Evolutionary conservation across 108 stramenopile genomes (phyloP).

Genomic region (Licmophora abbreviata): DNA sequence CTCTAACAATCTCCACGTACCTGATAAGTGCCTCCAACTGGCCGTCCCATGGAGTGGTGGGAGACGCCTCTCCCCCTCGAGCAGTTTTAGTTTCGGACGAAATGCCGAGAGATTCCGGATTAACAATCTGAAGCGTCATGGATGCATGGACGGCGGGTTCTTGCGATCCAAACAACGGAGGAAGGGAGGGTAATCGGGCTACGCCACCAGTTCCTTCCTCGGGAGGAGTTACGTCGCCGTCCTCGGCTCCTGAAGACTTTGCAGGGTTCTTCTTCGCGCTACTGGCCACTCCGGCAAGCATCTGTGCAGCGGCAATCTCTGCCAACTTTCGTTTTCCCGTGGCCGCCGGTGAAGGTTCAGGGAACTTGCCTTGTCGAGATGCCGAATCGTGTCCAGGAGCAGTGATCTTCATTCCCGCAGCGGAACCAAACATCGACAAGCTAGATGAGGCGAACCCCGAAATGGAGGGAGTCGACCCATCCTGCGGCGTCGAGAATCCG

Average conservation of each 20-base stretch:
- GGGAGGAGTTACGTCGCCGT: constrained; percentile 13
- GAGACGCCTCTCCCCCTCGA: constrained; percentile 30
- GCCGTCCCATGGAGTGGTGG: constrained; percentile 81
- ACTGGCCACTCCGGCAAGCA: constrained; percentile 66
- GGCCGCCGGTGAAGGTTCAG: constrained; percentile 82
- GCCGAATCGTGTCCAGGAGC: constrained; percentile 57
- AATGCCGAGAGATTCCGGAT: constrained; percentile 62
- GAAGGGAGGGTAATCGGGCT: not conserved
- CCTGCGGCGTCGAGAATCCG: not conserved
- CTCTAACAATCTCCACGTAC: not conserved
- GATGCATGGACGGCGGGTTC: constrained; percentile 10
- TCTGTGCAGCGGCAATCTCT: constrained; percentile 78
- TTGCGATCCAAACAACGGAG: not conserved
- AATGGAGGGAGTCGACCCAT: constrained; percentile 10
- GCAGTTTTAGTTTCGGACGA: constrained; percentile 17
- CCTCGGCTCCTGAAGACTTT: not conserved
- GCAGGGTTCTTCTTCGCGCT: not conserved
- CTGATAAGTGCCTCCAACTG: constrained; percentile 67
- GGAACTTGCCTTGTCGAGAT: constrained; percentile 40
- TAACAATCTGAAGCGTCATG: constrained; percentile 77
- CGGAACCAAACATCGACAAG: not conserved
- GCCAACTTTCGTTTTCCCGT: constrained; percentile 80
- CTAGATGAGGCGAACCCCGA: constrained; percentile 2
- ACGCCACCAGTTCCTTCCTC: constrained; percentile 12
- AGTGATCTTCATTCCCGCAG: constrained; percentile 36